phyloP scores from a whole-genome alignment of 1,284 basidiomycete genomes.

The Porogramme epimiltina region DNA sequence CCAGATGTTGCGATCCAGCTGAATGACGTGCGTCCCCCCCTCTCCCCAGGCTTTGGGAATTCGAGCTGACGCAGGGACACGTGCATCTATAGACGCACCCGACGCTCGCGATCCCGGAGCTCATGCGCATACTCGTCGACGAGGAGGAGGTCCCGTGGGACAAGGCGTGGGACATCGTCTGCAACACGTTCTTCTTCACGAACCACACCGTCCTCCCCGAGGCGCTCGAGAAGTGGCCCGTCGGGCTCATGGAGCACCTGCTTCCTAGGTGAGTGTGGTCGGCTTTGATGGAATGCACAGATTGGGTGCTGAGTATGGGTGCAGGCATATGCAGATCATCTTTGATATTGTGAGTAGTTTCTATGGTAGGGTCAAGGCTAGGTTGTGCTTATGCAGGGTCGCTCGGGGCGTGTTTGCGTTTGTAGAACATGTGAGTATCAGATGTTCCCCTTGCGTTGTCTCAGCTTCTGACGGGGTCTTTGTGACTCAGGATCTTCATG shows the following conservation, averaged over 20 bases:
- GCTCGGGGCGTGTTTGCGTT: neutral
- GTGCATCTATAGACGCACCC: slow-evolving; percentile 76
- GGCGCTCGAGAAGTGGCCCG: slow-evolving; percentile 87
- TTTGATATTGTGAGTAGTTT: slow-evolving; percentile 75
- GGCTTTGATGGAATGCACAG: neutral
- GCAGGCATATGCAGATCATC: slow-evolving; percentile 83
- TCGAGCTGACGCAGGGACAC: too few relatives aligned
- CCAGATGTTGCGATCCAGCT: slow-evolving; percentile 88
- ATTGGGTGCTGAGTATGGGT: neutral
- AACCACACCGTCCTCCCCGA: slow-evolving; percentile 88
- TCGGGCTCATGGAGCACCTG: slow-evolving; percentile 79
- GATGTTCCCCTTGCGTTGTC: too few relatives aligned
- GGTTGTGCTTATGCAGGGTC: neutral
- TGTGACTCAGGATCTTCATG: slow-evolving; percentile 68
- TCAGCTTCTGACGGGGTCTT: too few relatives aligned
- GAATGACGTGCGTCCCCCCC: slow-evolving; percentile 63
- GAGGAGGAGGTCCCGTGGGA: slow-evolving; percentile 89
- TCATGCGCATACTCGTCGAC: slow-evolving; percentile 87
- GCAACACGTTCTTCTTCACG: slow-evolving; percentile 90
- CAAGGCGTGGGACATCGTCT: slow-evolving; percentile 84
- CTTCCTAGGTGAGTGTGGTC: slow-evolving; percentile 60
- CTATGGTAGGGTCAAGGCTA: neutral
- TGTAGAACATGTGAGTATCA: slow-evolving; percentile 53
- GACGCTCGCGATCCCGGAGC: slow-evolving; percentile 90
- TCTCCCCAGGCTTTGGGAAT: slow-evolving; percentile 5